These are phyloP conservation scores for Aspergillus sergii DNA, from an alignment of 2,329 filamentous ascomycete genomes.

Conservation along the genomic window DNA sequence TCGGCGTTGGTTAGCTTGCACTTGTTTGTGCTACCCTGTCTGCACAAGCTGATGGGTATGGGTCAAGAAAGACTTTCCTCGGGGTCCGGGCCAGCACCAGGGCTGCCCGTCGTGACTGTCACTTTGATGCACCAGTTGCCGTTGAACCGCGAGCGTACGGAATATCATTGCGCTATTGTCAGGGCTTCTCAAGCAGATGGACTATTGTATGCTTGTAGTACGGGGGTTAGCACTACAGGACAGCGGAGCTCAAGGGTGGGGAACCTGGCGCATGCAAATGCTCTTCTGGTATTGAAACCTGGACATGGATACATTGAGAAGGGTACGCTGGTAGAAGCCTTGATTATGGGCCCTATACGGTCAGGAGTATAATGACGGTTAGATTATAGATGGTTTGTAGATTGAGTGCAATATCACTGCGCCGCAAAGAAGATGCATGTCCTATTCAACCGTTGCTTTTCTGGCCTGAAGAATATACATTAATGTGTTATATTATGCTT, in stretches of 20 bases:
- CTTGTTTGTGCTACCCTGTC: slow-evolving; percentile 84
- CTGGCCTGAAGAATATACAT: background rate
- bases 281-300: slow-evolving; percentile 65
- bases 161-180: slow-evolving; percentile 85
- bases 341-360: slow-evolving; percentile 71
- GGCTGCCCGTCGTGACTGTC: slow-evolving; percentile 73
- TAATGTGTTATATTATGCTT: background rate
- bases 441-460: background rate
- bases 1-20: slow-evolving; percentile 92
- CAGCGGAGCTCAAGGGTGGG: slow-evolving; percentile 89
- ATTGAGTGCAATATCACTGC: background rate
- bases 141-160: slow-evolving; percentile 74
- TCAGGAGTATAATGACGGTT: background rate
- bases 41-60: slow-evolving; percentile 77
- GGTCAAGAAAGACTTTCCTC: slow-evolving; percentile 24
- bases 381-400: background rate
- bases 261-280: slow-evolving; percentile 86
- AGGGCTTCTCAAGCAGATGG: slow-evolving; percentile 65
- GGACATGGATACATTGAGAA: slow-evolving; percentile 61
- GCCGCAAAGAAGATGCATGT: background rate
- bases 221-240: slow-evolving; percentile 62
- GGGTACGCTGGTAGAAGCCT: slow-evolving; percentile 72
- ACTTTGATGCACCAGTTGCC: slow-evolving; percentile 70
- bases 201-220: slow-evolving; percentile 72
- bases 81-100: slow-evolving; percentile 58